Percentiles rank a stretch among this genome's conserved stretches.
Evolutionary conservation across 1,284 basidiomycete species (phyloP).

Genomic region (Polyporus tsugae): DNA sequence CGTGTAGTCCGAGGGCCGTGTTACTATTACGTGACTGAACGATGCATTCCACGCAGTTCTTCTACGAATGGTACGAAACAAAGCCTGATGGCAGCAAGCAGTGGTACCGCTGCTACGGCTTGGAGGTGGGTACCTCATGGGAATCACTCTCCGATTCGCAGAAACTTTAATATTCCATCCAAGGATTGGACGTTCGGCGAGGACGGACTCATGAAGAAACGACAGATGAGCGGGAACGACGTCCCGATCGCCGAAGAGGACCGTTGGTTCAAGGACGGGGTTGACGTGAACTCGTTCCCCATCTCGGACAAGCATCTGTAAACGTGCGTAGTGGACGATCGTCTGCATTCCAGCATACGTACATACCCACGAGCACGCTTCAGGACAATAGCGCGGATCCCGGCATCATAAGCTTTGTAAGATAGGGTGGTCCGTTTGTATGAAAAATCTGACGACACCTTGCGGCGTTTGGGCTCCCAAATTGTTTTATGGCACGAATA

Average conservation of each 20-base stretch:
- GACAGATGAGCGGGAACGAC: conserved; percentile 69
- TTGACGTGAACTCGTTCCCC: conserved; percentile 40
- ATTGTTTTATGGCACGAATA: not conserved
- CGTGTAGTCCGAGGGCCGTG: no score
- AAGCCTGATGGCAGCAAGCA: conserved; percentile 47
- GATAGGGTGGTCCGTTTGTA: no score
- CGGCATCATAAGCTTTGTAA: no score
- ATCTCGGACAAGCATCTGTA: conserved; percentile 37
- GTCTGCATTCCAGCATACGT: not conserved
- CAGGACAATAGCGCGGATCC: not conserved
- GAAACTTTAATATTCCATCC: no score
- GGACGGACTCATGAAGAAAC: conserved; percentile 62
- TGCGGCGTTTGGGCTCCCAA: not conserved
- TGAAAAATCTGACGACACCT: no score
- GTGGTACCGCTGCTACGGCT: conserved; percentile 66
- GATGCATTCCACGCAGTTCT: conserved; percentile 50
- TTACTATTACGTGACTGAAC: not conserved
- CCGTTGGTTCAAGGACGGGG: conserved; percentile 63
- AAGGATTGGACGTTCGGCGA: conserved; percentile 68
- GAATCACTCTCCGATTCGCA: no score
- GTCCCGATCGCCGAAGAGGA: conserved; percentile 56
- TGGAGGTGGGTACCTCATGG: conserved; percentile 45
- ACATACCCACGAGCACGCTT: not conserved
- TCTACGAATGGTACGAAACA: conserved; percentile 62
- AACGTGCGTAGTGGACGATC: not conserved